phyloP scores from a whole-genome alignment of 345 rosid species.

The Gossypium australe region DNA sequence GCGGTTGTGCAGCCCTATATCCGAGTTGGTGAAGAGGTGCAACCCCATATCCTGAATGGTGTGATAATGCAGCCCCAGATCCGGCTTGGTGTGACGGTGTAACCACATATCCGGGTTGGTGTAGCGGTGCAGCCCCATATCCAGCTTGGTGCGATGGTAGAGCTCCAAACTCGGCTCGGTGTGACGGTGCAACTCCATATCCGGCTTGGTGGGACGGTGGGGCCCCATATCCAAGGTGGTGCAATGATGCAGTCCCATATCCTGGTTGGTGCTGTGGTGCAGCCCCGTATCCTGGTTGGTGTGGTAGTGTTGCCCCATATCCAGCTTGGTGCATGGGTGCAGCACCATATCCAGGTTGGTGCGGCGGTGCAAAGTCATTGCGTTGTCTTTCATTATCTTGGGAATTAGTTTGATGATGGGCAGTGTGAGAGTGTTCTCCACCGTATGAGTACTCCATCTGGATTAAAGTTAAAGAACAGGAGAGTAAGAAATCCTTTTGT shows the following conservation, averaged over 20 bases:
- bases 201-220: not conserved
- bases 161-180: not conserved
- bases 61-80: not conserved
- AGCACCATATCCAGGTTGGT: not conserved
- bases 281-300: not conserved
- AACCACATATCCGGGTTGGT: not conserved
- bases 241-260: not conserved
- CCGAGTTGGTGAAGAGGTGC: too few species aligned
- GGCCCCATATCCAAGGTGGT: not conserved
- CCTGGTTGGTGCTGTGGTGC: not conserved
- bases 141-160: slow-evolving; percentile 5
- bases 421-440: not conserved
- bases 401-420: too few species aligned
- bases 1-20: too few species aligned
- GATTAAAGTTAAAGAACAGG: not conserved
- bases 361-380: not conserved
- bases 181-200: not conserved
- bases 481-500: not conserved
- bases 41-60: not conserved
- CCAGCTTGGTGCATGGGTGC: not conserved
- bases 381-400: slow-evolving; percentile 9
- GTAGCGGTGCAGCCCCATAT: not conserved
- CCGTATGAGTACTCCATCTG: slow-evolving; percentile 44
- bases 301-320: not conserved
- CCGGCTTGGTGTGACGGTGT: not conserved